phyloP scores from a whole-genome alignment of 192 early-diverging fungal genomes.

The Coemansia sp. region DNA sequence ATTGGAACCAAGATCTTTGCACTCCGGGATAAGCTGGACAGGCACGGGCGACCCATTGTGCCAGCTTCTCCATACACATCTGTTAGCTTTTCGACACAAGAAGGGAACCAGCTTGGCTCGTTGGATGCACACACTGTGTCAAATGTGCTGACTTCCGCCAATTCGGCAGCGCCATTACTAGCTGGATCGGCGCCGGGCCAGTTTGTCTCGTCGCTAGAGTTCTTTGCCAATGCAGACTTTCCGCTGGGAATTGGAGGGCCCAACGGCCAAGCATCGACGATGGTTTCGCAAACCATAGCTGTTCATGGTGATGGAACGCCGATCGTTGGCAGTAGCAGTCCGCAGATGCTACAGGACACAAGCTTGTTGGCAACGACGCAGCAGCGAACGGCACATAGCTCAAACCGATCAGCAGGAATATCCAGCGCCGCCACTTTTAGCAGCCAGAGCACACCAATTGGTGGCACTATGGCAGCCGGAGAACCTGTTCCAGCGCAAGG shows the following conservation, averaged over 20 bases:
- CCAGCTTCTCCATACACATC: slow-evolving; percentile 45
- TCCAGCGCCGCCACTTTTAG: too few relatives aligned
- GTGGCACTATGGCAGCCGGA: neutral
- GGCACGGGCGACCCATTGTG: slow-evolving; percentile 28
- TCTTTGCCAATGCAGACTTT: slow-evolving; percentile 51
- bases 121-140: slow-evolving; percentile 1
- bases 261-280: slow-evolving; percentile 40
- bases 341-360: too few relatives aligned
- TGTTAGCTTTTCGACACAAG: slow-evolving; percentile 15
- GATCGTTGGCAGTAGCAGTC: neutral
- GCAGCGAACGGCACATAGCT: too few relatives aligned
- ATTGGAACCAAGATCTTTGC: slow-evolving; percentile 19
- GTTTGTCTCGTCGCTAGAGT: slow-evolving; percentile 50
- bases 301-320: neutral
- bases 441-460: too few relatives aligned
- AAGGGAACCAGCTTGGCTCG: neutral
- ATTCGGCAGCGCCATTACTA: neutral
- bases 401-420: too few relatives aligned
- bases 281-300: slow-evolving; percentile 17
- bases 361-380: too few relatives aligned
- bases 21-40: slow-evolving; percentile 24
- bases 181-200: slow-evolving; percentile 21
- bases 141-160: neutral
- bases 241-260: slow-evolving; percentile 46
- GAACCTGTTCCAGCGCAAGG: slow-evolving; percentile 10